Conservation (phyloP, 371 early-diverging fungal genomes). For the Haplosporangium sp. region DNA sequence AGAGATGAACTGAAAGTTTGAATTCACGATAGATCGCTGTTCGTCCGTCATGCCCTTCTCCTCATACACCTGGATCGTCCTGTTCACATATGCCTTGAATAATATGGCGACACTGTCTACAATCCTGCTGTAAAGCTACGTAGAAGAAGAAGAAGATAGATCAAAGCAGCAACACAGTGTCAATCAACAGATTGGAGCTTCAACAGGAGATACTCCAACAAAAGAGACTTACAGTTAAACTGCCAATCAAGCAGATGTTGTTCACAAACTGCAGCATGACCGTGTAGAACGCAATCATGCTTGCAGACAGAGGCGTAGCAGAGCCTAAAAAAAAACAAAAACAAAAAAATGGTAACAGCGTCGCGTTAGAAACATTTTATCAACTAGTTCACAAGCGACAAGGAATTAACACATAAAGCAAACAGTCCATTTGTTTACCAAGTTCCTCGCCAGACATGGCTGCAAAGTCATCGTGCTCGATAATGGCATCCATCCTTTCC, state of each 20-base stretch:
- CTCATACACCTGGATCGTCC: slow-evolving; percentile 51
- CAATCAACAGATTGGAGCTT: no score
- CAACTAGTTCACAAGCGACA: no score
- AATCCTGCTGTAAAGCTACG: slow-evolving; percentile 45
- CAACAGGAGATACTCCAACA: neutral
- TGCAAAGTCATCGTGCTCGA: slow-evolving; percentile 70
- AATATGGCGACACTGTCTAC: slow-evolving; percentile 47
- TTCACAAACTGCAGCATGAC: slow-evolving; percentile 83
- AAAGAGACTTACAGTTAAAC: slow-evolving; percentile 63
- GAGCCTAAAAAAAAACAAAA: slow-evolving; percentile 10
- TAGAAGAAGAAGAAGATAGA: neutral
- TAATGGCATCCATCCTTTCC: slow-evolving; percentile 68
- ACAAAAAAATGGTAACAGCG: neutral
- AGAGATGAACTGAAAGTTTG: slow-evolving; percentile 70
- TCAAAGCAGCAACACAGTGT: no score
- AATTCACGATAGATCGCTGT: slow-evolving; percentile 63
- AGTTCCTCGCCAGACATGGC: slow-evolving; percentile 69
- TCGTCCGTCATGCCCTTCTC: slow-evolving; percentile 50
- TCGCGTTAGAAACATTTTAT: neutral
- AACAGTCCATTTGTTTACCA: slow-evolving; percentile 40
- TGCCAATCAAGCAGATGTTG: slow-evolving; percentile 78
- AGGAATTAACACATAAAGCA: neutral
- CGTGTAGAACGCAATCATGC: slow-evolving; percentile 72
- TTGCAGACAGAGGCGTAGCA: slow-evolving; percentile 60
- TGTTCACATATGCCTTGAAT: slow-evolving; percentile 52